phyloP scores from a whole-genome alignment of 495 filamentous ascomycete species.

The Neurospora sp. region DNA sequence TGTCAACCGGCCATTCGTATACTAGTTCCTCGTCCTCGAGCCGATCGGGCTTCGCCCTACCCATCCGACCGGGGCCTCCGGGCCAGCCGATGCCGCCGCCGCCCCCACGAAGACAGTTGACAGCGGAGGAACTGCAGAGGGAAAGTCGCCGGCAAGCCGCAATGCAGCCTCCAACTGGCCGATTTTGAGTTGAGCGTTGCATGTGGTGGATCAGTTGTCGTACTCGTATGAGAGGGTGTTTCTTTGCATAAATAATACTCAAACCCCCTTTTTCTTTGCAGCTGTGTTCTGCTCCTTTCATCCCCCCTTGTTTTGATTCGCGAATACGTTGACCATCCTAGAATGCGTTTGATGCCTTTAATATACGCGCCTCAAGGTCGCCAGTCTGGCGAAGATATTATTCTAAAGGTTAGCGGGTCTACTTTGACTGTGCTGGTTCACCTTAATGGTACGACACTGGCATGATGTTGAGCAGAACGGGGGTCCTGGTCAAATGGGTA shows the following conservation, averaged over 20 bases:
- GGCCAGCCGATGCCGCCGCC: constrained; percentile 34
- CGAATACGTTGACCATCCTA: neutral
- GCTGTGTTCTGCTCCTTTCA: neutral
- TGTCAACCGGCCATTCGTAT: neutral
- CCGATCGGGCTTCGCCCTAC: constrained; percentile 29
- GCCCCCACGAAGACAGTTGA: constrained; percentile 32
- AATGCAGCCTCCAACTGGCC: constrained; percentile 27
- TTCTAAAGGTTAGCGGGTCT: neutral
- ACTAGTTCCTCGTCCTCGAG: neutral
- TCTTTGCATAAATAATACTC: constrained; percentile 15
- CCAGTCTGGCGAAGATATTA: neutral
- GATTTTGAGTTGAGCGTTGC: constrained; percentile 9
- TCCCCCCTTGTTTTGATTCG: neutral
- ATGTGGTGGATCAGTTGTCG: neutral
- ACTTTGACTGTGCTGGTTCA: neutral
- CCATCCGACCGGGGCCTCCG: constrained; percentile 38
- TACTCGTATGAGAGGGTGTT: constrained; percentile 14
- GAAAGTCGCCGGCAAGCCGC: constrained; percentile 25
- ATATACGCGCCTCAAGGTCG: neutral
- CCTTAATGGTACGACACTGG: neutral
- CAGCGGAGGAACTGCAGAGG: constrained; percentile 9
- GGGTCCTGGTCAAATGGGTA: neutral
- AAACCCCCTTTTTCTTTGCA: constrained; percentile 1
- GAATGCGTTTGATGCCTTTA: neutral
- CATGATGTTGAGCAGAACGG: neutral